Percentiles rank a stretch among this genome's conserved stretches.
Conservation (phyloP, 1,284 basidiomycete genomes). For the Trametes polyzona region DNA sequence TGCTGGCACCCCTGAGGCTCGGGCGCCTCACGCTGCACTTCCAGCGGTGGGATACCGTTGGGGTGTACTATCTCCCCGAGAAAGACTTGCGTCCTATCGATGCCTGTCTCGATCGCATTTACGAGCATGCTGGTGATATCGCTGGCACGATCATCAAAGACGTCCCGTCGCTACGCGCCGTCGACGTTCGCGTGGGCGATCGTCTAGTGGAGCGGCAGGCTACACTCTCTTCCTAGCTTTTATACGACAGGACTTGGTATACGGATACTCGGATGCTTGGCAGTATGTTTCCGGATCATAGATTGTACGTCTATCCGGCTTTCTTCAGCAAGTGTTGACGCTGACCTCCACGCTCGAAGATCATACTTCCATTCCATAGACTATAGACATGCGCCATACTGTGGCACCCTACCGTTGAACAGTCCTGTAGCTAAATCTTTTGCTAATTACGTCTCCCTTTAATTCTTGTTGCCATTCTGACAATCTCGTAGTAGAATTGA, state of each 20-base stretch:
- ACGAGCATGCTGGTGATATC: background rate
- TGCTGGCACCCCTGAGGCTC: constrained; percentile 10
- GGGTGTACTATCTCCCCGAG: constrained; percentile 9
- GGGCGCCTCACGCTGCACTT: constrained; percentile 3
- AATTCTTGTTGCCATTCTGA: no score
- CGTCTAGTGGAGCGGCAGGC: background rate
- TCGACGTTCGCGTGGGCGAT: background rate
- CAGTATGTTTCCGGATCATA: background rate
- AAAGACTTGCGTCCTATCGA: constrained; percentile 6
- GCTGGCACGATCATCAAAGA: background rate
- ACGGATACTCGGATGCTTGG: background rate
- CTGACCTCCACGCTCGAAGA: no score
- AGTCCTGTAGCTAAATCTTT: no score
- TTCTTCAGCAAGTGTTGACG: background rate
- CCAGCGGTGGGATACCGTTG: constrained; percentile 13
- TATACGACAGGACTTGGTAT: background rate
- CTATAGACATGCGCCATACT: no score
- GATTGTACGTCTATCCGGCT: background rate
- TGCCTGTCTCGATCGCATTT: constrained; percentile 1
- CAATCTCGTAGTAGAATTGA: no score
- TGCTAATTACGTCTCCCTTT: no score
- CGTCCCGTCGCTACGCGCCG: background rate
- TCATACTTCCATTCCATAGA: background rate
- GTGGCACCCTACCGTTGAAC: no score
- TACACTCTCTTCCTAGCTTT: background rate